phyloP scores from a whole-genome alignment of 306 rosid species.

The Cucumis melo region DNA sequence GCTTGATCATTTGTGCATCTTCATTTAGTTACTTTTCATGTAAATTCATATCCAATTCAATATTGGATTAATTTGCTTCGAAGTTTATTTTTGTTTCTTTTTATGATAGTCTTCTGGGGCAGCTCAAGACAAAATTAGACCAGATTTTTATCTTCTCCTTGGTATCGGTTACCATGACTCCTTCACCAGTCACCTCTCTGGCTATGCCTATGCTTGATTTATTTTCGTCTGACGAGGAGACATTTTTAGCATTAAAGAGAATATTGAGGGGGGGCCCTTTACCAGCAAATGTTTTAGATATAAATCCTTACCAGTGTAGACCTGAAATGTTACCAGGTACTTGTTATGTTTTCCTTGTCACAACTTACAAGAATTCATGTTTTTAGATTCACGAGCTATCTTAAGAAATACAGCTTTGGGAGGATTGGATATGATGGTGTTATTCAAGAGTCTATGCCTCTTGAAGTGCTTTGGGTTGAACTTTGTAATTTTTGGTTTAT shows the following conservation, averaged over 20 bases:
- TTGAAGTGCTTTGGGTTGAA: not conserved
- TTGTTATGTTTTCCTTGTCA: not conserved
- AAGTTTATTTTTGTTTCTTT: not conserved
- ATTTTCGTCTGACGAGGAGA: slow-evolving; percentile 2
- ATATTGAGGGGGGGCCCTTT: slow-evolving; percentile 8
- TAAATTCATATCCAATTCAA: not conserved
- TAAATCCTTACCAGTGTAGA: slow-evolving; percentile 11
- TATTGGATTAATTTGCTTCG: not conserved
- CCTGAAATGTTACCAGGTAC: slow-evolving; percentile 29
- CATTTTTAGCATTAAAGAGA: not conserved
- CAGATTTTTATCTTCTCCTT: not conserved
- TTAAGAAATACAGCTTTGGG: not conserved
- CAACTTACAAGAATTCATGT: not conserved
- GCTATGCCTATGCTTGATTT: not conserved
- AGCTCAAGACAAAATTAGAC: not conserved
- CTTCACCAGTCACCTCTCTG: not conserved
- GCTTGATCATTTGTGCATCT: not conserved
- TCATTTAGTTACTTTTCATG: not conserved
- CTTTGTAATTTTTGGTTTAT: not conserved
- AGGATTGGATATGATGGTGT: not conserved
- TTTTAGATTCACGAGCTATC: not conserved
- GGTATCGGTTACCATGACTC: slow-evolving; percentile 7
- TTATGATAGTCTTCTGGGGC: not conserved
- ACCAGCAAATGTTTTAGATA: slow-evolving; percentile 19
- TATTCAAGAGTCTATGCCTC: not conserved